These are phyloP conservation scores for Eucalyptus marginata DNA, from an alignment of 345 rosid genomes.

Conservation along the genomic window DNA sequence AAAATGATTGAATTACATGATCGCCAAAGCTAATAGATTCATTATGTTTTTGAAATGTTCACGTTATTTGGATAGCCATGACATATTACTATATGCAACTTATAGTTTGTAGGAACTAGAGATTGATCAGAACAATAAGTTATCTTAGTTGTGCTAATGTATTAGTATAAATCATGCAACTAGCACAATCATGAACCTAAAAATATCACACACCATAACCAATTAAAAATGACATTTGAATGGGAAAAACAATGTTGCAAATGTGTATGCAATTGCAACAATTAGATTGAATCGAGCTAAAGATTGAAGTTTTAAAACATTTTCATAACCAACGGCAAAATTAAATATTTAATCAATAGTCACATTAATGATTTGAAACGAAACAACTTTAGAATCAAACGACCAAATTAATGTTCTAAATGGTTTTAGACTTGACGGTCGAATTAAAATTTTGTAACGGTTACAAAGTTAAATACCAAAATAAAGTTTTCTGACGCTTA, in stretches of 20 bases:
- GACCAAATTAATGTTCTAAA: too few species aligned
- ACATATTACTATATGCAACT: not conserved
- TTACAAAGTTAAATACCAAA: not conserved
- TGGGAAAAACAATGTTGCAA: not conserved
- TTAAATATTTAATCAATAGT: too few species aligned
- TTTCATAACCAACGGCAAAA: too few species aligned
- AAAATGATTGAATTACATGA: not conserved
- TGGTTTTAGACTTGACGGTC: too few species aligned
- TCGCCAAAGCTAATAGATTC: not conserved
- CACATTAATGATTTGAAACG: too few species aligned
- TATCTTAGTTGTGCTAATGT: not conserved
- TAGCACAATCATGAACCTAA: not conserved
- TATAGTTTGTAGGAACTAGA: not conserved
- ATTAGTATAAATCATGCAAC: not conserved
- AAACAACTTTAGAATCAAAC: too few species aligned
- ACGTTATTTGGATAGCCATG: too few species aligned
- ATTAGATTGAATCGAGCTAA: not conserved
- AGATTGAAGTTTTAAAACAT: too few species aligned
- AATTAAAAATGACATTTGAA: not conserved
- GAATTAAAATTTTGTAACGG: not conserved
- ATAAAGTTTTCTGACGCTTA: too few species aligned
- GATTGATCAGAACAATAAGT: not conserved
- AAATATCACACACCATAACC: not conserved
- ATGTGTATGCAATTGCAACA: not conserved
- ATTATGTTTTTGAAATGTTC: not conserved